Conservation (phyloP, 1,284 basidiomycete species). For the Singerocomus inundabilis region DNA sequence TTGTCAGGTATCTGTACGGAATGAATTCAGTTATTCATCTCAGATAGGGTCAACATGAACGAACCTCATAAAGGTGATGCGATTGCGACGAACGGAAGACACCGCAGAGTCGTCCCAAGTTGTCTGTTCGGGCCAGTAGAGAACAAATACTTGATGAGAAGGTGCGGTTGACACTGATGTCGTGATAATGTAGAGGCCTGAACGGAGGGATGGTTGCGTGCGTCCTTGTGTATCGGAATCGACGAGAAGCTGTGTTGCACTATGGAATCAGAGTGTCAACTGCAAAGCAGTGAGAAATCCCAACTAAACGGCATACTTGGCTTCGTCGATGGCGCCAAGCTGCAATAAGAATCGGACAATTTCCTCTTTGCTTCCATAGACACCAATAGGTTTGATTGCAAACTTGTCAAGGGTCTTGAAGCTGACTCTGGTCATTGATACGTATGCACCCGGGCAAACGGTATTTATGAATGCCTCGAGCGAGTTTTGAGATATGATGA, state of each 20-base stretch:
- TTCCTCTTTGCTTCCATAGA: conserved; percentile 53
- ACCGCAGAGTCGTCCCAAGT: conserved; percentile 56
- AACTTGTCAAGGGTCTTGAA: conserved; percentile 48
- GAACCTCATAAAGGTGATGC: conserved; percentile 64
- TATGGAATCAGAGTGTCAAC: conserved; percentile 3
- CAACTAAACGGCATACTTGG: conserved; percentile 32
- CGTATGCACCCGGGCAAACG: conserved; percentile 43
- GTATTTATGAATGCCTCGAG: conserved; percentile 45
- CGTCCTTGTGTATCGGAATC: conserved; percentile 20
- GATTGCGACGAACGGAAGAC: conserved; percentile 47
- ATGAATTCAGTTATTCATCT: not conserved
- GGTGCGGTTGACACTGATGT: conserved; percentile 5
- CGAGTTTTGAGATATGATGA: conserved; percentile 52
- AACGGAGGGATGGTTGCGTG: conserved; percentile 38
- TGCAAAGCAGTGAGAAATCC: not conserved
- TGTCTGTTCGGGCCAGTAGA: conserved; percentile 62
- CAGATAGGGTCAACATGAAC: not conserved
- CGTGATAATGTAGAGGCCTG: conserved; percentile 50
- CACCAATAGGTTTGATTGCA: conserved; percentile 47
- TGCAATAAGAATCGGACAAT: conserved; percentile 45
- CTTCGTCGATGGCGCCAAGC: conserved; percentile 36
- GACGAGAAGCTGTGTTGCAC: conserved; percentile 22
- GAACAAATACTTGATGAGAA: conserved; percentile 39
- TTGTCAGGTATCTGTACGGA: conserved; percentile 49
- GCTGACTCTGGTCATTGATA: conserved; percentile 50